phyloP scores from a whole-genome alignment of 345 rosid genomes.

The Pistacia vera region DNA sequence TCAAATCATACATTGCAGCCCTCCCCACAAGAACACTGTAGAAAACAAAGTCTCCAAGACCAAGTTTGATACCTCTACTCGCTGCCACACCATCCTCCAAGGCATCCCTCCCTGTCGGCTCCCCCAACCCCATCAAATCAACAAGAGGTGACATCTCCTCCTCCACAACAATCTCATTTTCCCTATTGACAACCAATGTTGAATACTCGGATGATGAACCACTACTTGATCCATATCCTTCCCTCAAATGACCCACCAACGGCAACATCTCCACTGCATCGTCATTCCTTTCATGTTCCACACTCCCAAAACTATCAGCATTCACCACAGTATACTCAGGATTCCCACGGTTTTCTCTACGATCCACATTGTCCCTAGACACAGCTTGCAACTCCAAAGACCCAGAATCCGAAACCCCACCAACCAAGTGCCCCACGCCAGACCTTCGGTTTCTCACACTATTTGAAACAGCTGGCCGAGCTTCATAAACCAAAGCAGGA shows the following conservation, averaged over 20 bases:
- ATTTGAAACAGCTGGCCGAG: slow-evolving; percentile 71
- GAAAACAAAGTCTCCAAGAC: slow-evolving; percentile 96
- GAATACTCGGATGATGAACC: slow-evolving; percentile 55
- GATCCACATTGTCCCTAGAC: slow-evolving; percentile 31
- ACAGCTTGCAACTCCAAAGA: slow-evolving; percentile 82
- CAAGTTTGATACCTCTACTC: slow-evolving; percentile 78
- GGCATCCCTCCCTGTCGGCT: slow-evolving; percentile 32
- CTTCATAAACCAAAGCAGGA: slow-evolving; percentile 94
- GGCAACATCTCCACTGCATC: slow-evolving; percentile 57
- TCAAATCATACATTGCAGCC: slow-evolving; percentile 98
- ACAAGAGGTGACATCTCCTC: slow-evolving; percentile 94
- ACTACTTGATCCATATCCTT: slow-evolving; percentile 42
- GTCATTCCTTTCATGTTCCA: slow-evolving; percentile 36
- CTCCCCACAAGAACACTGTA: slow-evolving; percentile 99
- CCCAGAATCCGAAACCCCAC: slow-evolving; percentile 61
- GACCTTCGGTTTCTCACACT: slow-evolving; percentile 45
- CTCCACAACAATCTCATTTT: slow-evolving; percentile 40
- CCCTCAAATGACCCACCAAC: slow-evolving; percentile 43
- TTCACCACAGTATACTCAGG: slow-evolving; percentile 33
- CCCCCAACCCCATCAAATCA: slow-evolving; percentile 50
- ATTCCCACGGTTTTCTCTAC: slow-evolving; percentile 31
- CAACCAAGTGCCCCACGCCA: slow-evolving; percentile 62
- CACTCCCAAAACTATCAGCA: slow-evolving; percentile 29
- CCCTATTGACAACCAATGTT: slow-evolving; percentile 39
- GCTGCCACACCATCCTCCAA: slow-evolving; percentile 24